Evolutionary conservation across 2,329 filamentous ascomycete species (phyloP).

Genomic region (Penicillium sclerotiorum): DNA sequence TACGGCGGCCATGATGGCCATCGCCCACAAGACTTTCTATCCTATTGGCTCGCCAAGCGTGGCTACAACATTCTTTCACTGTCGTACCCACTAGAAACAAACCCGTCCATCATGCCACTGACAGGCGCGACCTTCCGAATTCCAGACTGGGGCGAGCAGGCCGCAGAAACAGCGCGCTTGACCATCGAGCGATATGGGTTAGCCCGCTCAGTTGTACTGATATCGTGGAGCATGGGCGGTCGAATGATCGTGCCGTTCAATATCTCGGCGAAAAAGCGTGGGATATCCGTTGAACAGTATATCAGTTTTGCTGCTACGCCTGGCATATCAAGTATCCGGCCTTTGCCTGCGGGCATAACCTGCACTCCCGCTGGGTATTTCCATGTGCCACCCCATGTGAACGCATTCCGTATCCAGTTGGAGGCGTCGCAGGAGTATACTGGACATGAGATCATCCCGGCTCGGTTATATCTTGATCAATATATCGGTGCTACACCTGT

Average conservation of each 20-base stretch:
- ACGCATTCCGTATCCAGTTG: too few species aligned
- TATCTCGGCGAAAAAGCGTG: constrained; percentile 11
- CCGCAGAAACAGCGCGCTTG: constrained; percentile 11
- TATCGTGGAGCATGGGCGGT: constrained; percentile 21
- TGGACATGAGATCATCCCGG: too few species aligned
- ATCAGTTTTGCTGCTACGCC: constrained; percentile 18
- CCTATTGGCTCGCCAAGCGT: constrained; percentile 16
- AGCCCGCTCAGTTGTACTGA: constrained; percentile 8
- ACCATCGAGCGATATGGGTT: constrained; percentile 11
- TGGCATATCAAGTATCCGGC: constrained; percentile 14
- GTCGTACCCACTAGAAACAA: constrained; percentile 24
- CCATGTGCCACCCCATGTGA: not conserved
- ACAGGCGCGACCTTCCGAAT: constrained; percentile 13
- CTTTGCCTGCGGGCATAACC: not conserved
- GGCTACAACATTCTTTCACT: constrained; percentile 20
- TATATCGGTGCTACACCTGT: constrained; percentile 19
- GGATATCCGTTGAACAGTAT: constrained; percentile 13
- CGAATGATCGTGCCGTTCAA: constrained; percentile 21
- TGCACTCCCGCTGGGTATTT: constrained; percentile 8
- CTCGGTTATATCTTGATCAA: constrained; percentile 10
- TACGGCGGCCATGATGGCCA: constrained; percentile 22
- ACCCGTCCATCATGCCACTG: constrained; percentile 14
- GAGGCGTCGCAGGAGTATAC: too few species aligned
- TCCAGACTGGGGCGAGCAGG: constrained; percentile 21
- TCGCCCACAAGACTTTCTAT: constrained; percentile 16